Evolutionary conservation across 2,329 filamentous ascomycete genomes (phyloP).

Genomic region (Fusarium fracticaudum): DNA sequence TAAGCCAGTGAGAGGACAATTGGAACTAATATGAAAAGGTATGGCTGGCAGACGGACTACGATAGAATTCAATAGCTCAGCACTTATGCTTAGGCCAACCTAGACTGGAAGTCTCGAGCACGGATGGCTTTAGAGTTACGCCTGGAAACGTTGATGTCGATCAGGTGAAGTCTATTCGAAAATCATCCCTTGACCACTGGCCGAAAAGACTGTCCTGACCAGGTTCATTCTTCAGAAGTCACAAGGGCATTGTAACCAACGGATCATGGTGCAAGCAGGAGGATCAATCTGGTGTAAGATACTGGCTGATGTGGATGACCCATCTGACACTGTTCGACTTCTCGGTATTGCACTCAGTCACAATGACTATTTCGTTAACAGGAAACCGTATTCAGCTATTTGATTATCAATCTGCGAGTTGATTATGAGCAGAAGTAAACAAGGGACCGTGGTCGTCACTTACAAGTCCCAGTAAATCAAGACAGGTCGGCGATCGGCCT

Average conservation of each 20-base stretch:
- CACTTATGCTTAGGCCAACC: background rate
- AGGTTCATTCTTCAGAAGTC: background rate
- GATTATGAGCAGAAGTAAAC: rapidly evolving
- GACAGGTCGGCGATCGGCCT: background rate
- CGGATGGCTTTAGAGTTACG: background rate
- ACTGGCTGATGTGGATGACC: background rate
- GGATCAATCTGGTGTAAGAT: rapidly evolving
- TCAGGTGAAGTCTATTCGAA: background rate
- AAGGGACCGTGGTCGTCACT: background rate
- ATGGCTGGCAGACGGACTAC: background rate
- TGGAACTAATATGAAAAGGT: background rate
- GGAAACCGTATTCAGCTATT: background rate
- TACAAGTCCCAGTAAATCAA: background rate
- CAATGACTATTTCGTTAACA: background rate
- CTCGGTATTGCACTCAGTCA: background rate
- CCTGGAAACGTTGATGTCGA: background rate
- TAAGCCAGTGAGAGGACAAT: background rate
- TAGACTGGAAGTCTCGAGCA: background rate
- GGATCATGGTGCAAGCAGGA: background rate
- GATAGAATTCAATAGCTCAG: background rate
- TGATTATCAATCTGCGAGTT: background rate
- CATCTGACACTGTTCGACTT: too few species aligned
- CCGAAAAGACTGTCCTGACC: too few species aligned
- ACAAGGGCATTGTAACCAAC: rapidly evolving
- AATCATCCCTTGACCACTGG: background rate